Percentiles rank a stretch among this genome's conserved stretches.
These are phyloP conservation scores for Pascua guehoae DNA, from an alignment of 1,284 basidiomycete genomes.

Conservation along the genomic window DNA sequence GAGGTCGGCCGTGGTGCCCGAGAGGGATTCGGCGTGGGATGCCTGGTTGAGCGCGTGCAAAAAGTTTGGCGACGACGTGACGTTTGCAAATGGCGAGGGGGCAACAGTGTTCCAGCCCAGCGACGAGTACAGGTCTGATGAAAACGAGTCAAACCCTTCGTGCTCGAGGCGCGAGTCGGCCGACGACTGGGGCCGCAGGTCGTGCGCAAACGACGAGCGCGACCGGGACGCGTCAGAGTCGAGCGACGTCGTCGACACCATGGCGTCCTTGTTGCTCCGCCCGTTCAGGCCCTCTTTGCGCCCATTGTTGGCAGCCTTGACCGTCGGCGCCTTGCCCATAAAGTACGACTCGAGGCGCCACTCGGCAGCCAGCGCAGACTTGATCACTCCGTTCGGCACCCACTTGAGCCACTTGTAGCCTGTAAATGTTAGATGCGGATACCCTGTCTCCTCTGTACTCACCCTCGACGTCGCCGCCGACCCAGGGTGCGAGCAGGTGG, in stretches of 20 bases:
- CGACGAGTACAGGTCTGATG: neutral
- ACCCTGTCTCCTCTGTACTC: conserved; percentile 56
- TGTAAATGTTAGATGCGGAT: conserved; percentile 37
- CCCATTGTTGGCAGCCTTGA: conserved; percentile 24
- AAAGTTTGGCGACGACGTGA: conserved; percentile 32
- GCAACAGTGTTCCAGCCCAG: neutral
- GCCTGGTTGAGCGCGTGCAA: conserved; percentile 79
- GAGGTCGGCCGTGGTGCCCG: conserved; percentile 85
- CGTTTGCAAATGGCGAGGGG: neutral
- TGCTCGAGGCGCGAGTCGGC: conserved; percentile 2
- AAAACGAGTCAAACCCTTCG: conserved; percentile 2
- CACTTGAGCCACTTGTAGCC: conserved; percentile 97
- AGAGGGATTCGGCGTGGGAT: conserved; percentile 87
- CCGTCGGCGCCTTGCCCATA: conserved; percentile 83
- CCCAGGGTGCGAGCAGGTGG: conserved; percentile 94
- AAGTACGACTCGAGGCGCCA: conserved; percentile 96
- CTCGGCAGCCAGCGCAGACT: conserved; percentile 92
- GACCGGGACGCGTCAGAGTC: conserved; percentile 9
- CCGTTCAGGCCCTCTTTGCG: conserved; percentile 2
- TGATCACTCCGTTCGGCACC: conserved; percentile 86
- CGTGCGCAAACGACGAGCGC: conserved; percentile 4
- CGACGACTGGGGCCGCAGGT: neutral
- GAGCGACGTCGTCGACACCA: conserved; percentile 9
- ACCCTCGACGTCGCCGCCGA: conserved; percentile 73
- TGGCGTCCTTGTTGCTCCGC: conserved; percentile 5